Evolutionary conservation across 1,284 basidiomycete genomes (phyloP), one percentile per base, ranked within the genome.

Genomic region (Ustilago trichophora): DNA sequence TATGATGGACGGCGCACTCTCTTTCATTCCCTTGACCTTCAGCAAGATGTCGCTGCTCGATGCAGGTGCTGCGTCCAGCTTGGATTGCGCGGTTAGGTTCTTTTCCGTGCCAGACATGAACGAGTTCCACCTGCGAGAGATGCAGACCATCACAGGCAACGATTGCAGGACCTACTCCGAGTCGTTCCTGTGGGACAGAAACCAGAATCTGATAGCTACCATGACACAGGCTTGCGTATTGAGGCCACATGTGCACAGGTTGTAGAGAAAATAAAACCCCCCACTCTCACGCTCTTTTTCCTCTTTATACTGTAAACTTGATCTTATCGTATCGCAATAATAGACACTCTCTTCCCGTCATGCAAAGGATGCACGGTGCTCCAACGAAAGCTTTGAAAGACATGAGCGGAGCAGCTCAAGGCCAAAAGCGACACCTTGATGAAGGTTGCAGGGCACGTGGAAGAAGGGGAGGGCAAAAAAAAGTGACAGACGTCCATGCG

Each of bases 21-120:
- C 71, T 0, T 80, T 80, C 52, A 52, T 72, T n/a, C 77, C 78
- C 2, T 34, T 81, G 10, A 74, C 78, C 1, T 68, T 75, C 29
- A 58, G 51, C n/a, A 62, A 66, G 19, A 21, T 55, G 25, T 46
- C 44, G 12, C 29, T 78, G 29, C 15, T 45, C 4, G 69, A 76
- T 26, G 75, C 73, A 0, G 42, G 34, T 19, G 67, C 70, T 0
- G 67, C 48, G 2, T 74, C 72, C 18, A 66, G 76, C 22, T 32
- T 81, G 19, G 79, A 81, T 29, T 72, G 73, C 44, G 69, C 75
- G 2, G 32, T 75, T 32, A 74, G 79, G 38, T 77, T 72, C 52
- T 72, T 74, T 49, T 40, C 53, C 2, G 72, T 73, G 5, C 54
- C 58, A 3, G 65, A 78, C 16, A 45, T 71, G 38, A 59, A 73